phyloP scores from a whole-genome alignment of 2,329 filamentous ascomycete genomes.

The Hymenoscyphus repandus region DNA sequence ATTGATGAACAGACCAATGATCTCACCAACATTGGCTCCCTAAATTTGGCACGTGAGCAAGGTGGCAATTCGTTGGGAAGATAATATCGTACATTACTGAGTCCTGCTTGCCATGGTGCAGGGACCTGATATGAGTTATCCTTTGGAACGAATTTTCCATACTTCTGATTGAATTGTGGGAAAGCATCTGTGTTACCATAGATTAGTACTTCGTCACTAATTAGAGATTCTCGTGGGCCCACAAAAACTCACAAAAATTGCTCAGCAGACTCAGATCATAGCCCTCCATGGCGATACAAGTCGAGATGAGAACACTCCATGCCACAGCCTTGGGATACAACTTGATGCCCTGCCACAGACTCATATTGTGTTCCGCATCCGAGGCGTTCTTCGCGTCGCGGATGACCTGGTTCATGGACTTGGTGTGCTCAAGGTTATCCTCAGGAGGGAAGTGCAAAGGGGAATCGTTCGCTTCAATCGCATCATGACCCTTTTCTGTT shows the following conservation, averaged over 20 bases:
- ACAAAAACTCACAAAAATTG: constrained; percentile 25
- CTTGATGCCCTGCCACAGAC: constrained; percentile 67
- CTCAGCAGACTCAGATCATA: constrained; percentile 58
- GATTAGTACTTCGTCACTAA: neutral
- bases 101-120: constrained; percentile 33
- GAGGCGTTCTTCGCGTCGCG: constrained; percentile 45
- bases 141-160: constrained; percentile 29
- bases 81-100: constrained; percentile 26
- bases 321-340: constrained; percentile 82
- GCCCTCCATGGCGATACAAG: constrained; percentile 86
- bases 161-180: constrained; percentile 33
- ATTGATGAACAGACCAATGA: constrained; percentile 45
- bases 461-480: constrained; percentile 1
- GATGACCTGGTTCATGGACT: constrained; percentile 27
- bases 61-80: neutral
- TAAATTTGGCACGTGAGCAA: constrained; percentile 3
- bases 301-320: constrained; percentile 84
- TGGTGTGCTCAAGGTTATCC: constrained; percentile 21
- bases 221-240: constrained; percentile 5
- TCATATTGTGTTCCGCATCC: constrained; percentile 64
- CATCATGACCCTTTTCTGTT: neutral
- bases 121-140: constrained; percentile 30
- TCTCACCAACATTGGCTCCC: constrained; percentile 33
- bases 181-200: constrained; percentile 16
- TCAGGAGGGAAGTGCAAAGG: constrained; percentile 22